These are phyloP conservation scores for Aspergillus texensis DNA, from an alignment of 2,329 filamentous ascomycete species.

Conservation along the genomic window DNA sequence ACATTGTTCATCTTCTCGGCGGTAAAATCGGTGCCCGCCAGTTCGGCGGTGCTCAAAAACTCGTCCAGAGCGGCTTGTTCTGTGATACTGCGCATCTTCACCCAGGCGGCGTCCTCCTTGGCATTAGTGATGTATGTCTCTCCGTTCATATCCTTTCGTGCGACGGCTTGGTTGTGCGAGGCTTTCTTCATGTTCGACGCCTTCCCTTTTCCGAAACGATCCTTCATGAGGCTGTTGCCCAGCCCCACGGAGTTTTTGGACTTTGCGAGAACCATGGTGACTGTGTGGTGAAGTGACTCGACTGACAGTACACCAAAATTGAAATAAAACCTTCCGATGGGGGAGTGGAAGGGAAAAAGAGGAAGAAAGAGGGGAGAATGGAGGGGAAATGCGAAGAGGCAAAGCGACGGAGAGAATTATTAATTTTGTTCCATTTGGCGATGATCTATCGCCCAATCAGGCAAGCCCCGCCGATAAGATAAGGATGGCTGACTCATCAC, in stretches of 20 bases:
- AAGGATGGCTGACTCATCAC: conserved; percentile 31
- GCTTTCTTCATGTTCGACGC: conserved; percentile 77
- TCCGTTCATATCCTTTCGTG: conserved; percentile 72
- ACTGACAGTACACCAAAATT: neutral
- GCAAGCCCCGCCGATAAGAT: conserved; percentile 28
- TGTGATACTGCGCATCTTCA: conserved; percentile 99
- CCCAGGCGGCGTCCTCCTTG: conserved; percentile 88
- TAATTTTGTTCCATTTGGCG: conserved; percentile 20
- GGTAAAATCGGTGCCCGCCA: conserved; percentile 98
- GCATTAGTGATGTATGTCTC: conserved; percentile 91
- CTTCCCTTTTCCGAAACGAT: conserved; percentile 94
- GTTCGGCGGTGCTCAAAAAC: conserved; percentile 90
- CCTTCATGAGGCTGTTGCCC: conserved; percentile 98
- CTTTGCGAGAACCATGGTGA: conserved; percentile 76
- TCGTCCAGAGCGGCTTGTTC: conserved; percentile 96
- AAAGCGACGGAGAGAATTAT: conserved; percentile 16
- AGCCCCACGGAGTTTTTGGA: conserved; percentile 94
- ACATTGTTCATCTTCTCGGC: conserved; percentile 99
- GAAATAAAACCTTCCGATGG: conserved; percentile 6
- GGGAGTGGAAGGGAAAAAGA: conserved; percentile 17
- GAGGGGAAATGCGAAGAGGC: neutral
- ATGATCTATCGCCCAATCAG: conserved; percentile 9
- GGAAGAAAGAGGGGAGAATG: neutral
- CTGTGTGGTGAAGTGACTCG: conserved; percentile 13
- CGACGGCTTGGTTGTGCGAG: conserved; percentile 65